A percentile compares a stretch with the other conserved stretches of the same genome.
phyloP scores from a whole-genome alignment of 2,329 filamentous ascomycete species.

The Helminthosporium solani region DNA sequence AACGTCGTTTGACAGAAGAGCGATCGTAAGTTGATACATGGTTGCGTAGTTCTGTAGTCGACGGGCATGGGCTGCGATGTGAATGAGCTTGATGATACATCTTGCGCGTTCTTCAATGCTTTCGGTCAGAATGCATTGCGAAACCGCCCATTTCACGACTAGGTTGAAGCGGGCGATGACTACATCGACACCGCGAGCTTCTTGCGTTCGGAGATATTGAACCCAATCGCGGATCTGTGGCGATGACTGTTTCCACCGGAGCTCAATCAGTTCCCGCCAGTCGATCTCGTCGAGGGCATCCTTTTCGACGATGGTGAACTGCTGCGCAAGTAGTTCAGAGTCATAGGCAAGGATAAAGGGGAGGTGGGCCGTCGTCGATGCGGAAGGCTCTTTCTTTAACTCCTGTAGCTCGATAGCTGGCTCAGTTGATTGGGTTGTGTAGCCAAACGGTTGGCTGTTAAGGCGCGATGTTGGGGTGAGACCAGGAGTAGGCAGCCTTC shows the following conservation, averaged over 20 bases:
- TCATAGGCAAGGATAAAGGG: constrained; percentile 82
- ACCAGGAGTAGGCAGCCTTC: constrained; percentile 41
- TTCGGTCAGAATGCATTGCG: constrained; percentile 74
- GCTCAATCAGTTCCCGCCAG: constrained; percentile 83
- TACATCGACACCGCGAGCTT: constrained; percentile 75
- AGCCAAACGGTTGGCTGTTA: constrained; percentile 26
- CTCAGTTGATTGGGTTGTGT: constrained; percentile 18
- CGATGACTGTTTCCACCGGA: constrained; percentile 74
- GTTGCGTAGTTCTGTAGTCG: constrained; percentile 80
- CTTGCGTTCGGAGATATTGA: constrained; percentile 71
- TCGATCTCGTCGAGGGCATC: constrained; percentile 83
- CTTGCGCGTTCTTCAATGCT: constrained; percentile 70
- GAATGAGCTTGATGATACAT: constrained; percentile 78
- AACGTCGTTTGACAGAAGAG: constrained; percentile 72
- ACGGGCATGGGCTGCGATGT: constrained; percentile 75
- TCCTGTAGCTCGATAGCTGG: constrained; percentile 26
- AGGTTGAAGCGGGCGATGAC: constrained; percentile 86
- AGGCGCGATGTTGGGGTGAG: constrained; percentile 37
- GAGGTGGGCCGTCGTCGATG: constrained; percentile 53
- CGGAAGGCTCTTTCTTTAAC: constrained; percentile 14
- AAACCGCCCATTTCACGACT: constrained; percentile 83
- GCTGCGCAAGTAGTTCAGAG: constrained; percentile 74
- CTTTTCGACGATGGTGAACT: constrained; percentile 83
- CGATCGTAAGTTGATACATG: constrained; percentile 77
- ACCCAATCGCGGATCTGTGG: constrained; percentile 75